Evolutionary conservation across 2,329 filamentous ascomycete genomes (phyloP), one percentile per base, ranked within the genome.

Genomic region (Botryotinia globosa): DNA sequence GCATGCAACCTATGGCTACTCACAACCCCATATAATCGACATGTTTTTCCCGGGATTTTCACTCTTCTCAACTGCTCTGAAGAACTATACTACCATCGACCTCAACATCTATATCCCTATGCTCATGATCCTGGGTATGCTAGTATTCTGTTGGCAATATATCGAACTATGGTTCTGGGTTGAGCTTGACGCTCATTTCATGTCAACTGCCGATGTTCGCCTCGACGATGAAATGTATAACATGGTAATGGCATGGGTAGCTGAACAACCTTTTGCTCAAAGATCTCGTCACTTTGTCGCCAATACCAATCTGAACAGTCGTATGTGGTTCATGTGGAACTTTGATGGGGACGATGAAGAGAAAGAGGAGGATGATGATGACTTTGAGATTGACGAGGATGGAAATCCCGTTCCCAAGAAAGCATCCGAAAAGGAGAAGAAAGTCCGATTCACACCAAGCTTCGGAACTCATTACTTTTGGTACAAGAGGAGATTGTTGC

Each of bases 191-290:
- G 77, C 82, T 9, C 83, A 91, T 77, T 86, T 91, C 76, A 89
- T 91, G 84, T 91, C 88, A 4, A 88, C 86, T 1, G 90, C 90
- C 29, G 88, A 90, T 76, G 87, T 93, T 56, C 86, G 89, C 62
- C 85, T 88, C 42, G 90, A 92, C 73, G 91, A 93, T 77, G 91
- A 93, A 79, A 88, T 91, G 72, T 93, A 92, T 83, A 90, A 90
- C 78, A 91, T 92, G 77, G 78, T 92, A 58, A 92, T 92, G 89
- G 85, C 85, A 39, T 93, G 91, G 91, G 85, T 92, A 3, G 85
- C 90, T 2, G 81, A 83, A 48, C 90, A 93, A 80, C 80, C 82
- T 5, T 92, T 92, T 75, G 85, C 89, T 32, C 85, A 87, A 74
- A 82, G 83, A 8, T 87, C 89, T 0, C 87, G 88, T 22, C 85